Percentiles rank a stretch among this genome's conserved stretches.
phyloP scores from a whole-genome alignment of 176 grass and related monocot genomes.

The Poa pratensis region DNA sequence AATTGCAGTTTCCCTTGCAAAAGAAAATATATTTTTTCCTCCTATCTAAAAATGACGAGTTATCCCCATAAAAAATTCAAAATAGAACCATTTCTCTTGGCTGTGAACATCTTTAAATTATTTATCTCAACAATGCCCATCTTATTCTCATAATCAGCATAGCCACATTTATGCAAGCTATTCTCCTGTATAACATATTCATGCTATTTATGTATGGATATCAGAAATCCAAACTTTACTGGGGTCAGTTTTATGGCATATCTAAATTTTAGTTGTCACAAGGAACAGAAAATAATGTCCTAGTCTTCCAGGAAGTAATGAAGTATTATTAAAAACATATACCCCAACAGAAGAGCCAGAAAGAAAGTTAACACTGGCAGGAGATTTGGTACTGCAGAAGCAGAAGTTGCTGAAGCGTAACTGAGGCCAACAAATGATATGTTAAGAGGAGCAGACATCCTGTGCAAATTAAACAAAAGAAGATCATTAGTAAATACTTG shows the following conservation, averaged over 20 bases:
- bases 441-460: slow-evolving; percentile 43
- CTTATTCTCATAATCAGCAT: not conserved
- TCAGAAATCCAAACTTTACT: not conserved
- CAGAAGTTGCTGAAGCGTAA: slow-evolving; percentile 47
- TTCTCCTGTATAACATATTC: not conserved
- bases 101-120: slow-evolving; percentile 12
- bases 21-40: not conserved
- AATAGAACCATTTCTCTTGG: not conserved
- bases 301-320: not conserved
- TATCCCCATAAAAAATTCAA: not conserved
- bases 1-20: not conserved
- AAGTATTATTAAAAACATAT: not conserved
- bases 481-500: not conserved
- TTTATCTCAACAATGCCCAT: not conserved
- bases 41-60: not conserved
- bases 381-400: slow-evolving; percentile 50
- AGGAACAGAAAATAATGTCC: not conserved
- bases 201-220: not conserved
- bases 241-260: not conserved
- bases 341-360: slow-evolving; percentile 48
- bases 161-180: not conserved
- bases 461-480: slow-evolving; percentile 28
- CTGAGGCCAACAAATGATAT: slow-evolving; percentile 43
- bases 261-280: not conserved
- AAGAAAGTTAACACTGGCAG: slow-evolving; percentile 57